A percentile compares a stretch with the other conserved stretches of the same genome.
Evolutionary conservation across 2,329 filamentous ascomycete species (phyloP).

Genomic region (Lecanosticta acicola): DNA sequence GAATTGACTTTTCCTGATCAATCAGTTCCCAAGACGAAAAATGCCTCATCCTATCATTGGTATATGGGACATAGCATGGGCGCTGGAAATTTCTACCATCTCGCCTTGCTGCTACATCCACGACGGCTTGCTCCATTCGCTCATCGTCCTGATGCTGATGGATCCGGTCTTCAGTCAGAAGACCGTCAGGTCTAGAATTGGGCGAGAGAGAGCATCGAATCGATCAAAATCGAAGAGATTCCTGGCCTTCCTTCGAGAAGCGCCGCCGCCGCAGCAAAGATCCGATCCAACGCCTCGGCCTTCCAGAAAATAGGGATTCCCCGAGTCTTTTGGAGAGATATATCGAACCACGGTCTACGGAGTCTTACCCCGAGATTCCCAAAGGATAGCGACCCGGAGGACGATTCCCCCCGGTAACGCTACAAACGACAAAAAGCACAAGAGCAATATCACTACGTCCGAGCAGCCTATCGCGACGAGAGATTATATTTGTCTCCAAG

Average conservation of each 20-base stretch:
- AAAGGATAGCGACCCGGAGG: not conserved
- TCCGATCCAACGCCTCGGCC: constrained; percentile 62
- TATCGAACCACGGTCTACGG: constrained; percentile 64
- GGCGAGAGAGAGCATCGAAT: constrained; percentile 46
- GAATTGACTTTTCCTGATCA: constrained; percentile 76
- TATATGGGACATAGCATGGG: constrained; percentile 78
- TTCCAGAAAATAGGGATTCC: constrained; percentile 81
- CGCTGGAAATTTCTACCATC: constrained; percentile 39
- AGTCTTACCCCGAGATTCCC: constrained; percentile 48
- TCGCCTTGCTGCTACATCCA: too few species aligned
- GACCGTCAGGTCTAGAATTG: constrained; percentile 20
- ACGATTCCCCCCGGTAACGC: constrained; percentile 57
- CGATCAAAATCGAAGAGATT: constrained; percentile 62
- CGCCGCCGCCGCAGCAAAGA: constrained; percentile 60
- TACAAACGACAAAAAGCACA: constrained; percentile 81
- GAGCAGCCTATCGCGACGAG: constrained; percentile 7
- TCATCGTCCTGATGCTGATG: constrained; percentile 43
- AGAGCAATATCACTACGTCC: constrained; percentile 54
- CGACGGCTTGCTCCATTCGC: constrained; percentile 60
- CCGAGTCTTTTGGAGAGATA: constrained; percentile 67
- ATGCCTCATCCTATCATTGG: constrained; percentile 76
- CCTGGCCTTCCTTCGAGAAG: constrained; percentile 71
- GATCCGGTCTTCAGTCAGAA: constrained; percentile 65
- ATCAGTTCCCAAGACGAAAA: constrained; percentile 66
- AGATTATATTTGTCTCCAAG: constrained; percentile 2